Base-by-base conservation (phyloP, 2,329 filamentous ascomycete genomes). In the Teratosphaeria destructans region DNA sequence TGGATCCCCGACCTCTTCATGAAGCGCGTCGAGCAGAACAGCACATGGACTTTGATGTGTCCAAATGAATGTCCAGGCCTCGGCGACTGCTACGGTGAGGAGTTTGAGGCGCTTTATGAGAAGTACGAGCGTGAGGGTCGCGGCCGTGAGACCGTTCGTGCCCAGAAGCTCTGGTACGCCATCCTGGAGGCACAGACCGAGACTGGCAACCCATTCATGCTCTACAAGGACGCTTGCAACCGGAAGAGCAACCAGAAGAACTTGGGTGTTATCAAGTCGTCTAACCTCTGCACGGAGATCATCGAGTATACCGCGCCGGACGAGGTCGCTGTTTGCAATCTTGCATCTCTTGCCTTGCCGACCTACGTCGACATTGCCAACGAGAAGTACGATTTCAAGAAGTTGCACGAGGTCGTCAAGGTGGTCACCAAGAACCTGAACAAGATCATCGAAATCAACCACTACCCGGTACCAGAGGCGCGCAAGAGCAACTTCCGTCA, bases 191-290 rank as follows among this genome's bases (percentile, higher is more conserved):
- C 94, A 56, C 94, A 99, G 80, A 97, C 93, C 37, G 94, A 99
- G 85, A 99, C 94, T 54, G 94, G 94, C 68, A 97, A 95, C 78
- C 94, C 94, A 55, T 99, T 96, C 79, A 99, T 99, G 90, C 86
- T 97, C 62, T 99, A 99, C 86, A 99, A 99, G 83, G 94, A 99
- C 78, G 84, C 87, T 71, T 93, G 89, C 85, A 99, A 99, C 85
- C 86, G 86, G 75, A 99, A 99, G 88, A 96, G 92, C 82, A 99
- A 99, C 84, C 94, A 99, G 81, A 97, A 99, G 87, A 99, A 99
- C 78, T 83, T 99, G 35, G 94, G 94, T 66, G 96, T 92, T 63
- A 99, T 99, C 70, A 91, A 91, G 76, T 96, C 90, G 82, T 99
- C 94, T 72, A 99, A 99, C 77, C 82, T 99, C 55, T 99, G 94